These are phyloP conservation scores for Lasiodiplodia theobromae DNA, from an alignment of 2,329 filamentous ascomycete genomes.

Conservation along the genomic window DNA sequence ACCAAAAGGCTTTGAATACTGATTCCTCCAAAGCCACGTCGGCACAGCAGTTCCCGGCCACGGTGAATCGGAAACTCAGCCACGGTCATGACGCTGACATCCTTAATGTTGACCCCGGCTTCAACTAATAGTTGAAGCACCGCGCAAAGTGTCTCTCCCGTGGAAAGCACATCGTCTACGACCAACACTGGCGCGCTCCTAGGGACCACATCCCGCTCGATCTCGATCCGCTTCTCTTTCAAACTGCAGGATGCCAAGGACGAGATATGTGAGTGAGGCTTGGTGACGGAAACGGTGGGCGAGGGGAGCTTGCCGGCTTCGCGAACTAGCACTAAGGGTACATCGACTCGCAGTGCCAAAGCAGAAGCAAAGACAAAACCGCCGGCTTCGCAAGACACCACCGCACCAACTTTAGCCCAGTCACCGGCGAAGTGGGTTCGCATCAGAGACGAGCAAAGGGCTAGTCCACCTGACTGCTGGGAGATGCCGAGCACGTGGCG, in stretches of 20 bases:
- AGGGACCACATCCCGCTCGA: constrained; percentile 54
- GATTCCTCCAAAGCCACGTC: constrained; percentile 58
- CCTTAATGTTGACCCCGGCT: constrained; percentile 50
- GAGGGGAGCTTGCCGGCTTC: constrained; percentile 66
- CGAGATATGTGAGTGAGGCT: constrained; percentile 62
- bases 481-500: constrained; percentile 65
- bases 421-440: constrained; percentile 54
- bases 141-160: constrained; percentile 62
- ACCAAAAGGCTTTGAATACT: constrained; percentile 62
- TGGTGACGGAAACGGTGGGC: constrained; percentile 59
- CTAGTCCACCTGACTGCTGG: constrained; percentile 60
- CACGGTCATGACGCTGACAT: constrained; percentile 60
- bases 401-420: constrained; percentile 55
- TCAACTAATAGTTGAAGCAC: constrained; percentile 58
- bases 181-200: constrained; percentile 57
- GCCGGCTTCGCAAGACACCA: constrained; percentile 65
- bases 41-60: constrained; percentile 57
- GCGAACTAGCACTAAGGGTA: constrained; percentile 61
- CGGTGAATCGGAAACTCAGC: constrained; percentile 65
- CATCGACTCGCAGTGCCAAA: constrained; percentile 51
- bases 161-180: constrained; percentile 67
- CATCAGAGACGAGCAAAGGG: constrained; percentile 60
- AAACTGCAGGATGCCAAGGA: constrained; percentile 41
- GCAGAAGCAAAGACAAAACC: constrained; percentile 64
- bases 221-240: constrained; percentile 56